Evolutionary conservation across 108 stramenopile genomes (phyloP), one percentile per base, ranked within the genome.

Genomic region (Stephanodiscus minutulus): DNA sequence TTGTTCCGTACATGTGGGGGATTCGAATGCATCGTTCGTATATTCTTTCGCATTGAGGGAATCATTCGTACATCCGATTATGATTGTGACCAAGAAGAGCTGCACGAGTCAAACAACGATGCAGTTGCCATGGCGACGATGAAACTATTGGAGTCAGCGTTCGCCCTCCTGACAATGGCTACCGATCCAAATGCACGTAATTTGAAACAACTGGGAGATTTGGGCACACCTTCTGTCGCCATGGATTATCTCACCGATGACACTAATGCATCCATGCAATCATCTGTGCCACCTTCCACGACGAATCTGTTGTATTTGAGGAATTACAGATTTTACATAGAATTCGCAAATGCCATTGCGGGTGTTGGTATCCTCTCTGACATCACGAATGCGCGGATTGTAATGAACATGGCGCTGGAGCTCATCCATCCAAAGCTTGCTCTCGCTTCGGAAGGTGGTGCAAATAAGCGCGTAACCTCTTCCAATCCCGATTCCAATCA

Each of bases 1-100:
- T 81, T 78, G 18, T 94, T 94, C 59, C 87, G 90, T 10, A 66
- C 66, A 10, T 76, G 87, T 28, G 74, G 81, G n/a, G 93, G 93
- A 0, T 91, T 94, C 61, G 79, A 90, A 66, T 74, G 66, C 27
- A 69, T 87, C 12, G 56, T 89, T 11, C 64, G 82, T 10, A 44
- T 83, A 20, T 70, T 90, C 48, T 79, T 87, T 54, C 70, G 83
- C 29, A 74, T 84, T 20, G 82, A 82, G 29, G 83, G 83, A 67
- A 83, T 83, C 33, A 71, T n/a, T 47, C n/a, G 18, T 22, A 4
- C 37, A 17, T 9, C 33, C 20, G 35, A 60, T 20, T 10, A n/a
- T 39, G 36, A 27, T 21, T 22, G 55, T 70, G 18, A 25, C 37
- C 33, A 44, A 27, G 28, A 75, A 43, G 68, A 68, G 61, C 41